Base-by-base conservation (phyloP, 2,329 filamentous ascomycete genomes). In the Beauveria pseudobassiana region DNA sequence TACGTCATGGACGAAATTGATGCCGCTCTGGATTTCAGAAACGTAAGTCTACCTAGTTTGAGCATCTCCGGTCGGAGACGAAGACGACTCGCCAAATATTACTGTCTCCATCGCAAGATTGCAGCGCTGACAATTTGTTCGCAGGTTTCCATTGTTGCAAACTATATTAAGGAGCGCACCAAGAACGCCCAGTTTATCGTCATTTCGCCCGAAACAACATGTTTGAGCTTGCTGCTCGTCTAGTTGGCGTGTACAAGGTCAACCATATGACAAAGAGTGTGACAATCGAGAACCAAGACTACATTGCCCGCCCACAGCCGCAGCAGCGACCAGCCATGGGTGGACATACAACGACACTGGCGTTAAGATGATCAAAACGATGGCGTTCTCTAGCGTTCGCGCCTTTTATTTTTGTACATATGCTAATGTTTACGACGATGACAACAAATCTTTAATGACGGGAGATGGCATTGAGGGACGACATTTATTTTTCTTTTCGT, bases 1-100 rank as follows among this genome's bases (percentile, higher is more conserved):
- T 99, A 99, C 74, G 95, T 99, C 69, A 99, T 99, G 95, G 95
- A 99, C 77, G 95, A 99, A 79, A 99, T 99, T 74, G 95, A 99
- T 76, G 95, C 95, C 24, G 95, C 95, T 34, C 77, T 99, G 77
- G 95, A 99, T 79, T 99, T 99, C 81, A 82, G 93, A 77, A 99
- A 99, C 73, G 95, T 96, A 72, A 87, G 90, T 86, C 51, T 51
- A 18, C n/a, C 46, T 1, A n/a, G 38, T 22, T 54, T 49, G 55
- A 49, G 3, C 48, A 46, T 62, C 38, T 24, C 48, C 61, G 26
- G 12, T 7, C 10, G 9, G 30, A 49, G n/a, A 49, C n/a, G 16
- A 20, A 5, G 9, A 10, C 22, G 16, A 22, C 43, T 61, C 59
- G 59, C 51, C 59, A 43, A 61, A 48, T 49, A 61, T 61, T 61